Evolutionary conservation across 352 stramenopile species (phyloP), one percentile per base, ranked within the genome.

Genomic region (Phytophthora ohioensis): DNA sequence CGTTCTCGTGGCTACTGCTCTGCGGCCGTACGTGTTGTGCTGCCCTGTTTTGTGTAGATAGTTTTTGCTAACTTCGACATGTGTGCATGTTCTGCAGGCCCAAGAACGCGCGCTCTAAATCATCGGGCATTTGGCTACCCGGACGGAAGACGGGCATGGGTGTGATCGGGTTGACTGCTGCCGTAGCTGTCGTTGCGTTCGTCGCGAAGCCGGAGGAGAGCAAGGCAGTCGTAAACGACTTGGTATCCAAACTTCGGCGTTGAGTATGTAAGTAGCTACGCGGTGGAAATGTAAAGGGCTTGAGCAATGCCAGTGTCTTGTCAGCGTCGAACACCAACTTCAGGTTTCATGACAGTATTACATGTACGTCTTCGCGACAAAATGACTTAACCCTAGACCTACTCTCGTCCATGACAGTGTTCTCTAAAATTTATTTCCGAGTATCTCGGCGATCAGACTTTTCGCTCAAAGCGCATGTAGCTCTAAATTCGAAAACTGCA

Each of bases 51-150:
- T 71, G 3, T 32, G 21, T 53, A 32, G n/a, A 12, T 38, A 12
- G n/a, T 43, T 9, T 15, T 17, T 43, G 36, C 36, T 59, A 11
- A 54, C 12, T 3, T 42, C 3, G 60, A 48, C 49, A n/a, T 59
- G 10, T 17, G 7, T 64, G 38, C 61, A 41, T 45, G 7, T 32
- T 56, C 7, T 66, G 57, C 47, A 88, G 79, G 11, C 81, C 81
- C 9, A 80, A 79, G 54, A 89, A 89, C 17, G 81, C 77, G 31
- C 79, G 75, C n/a, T 80, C 63, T n/a, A 85, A 76, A 42, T 76
- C 74, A 1, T 72, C 63, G 7, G 64, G 75, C 27, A 82, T 71
- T 41, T 80, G 64, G 54, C 6, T 77, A 27, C 65, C 60, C 0
- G 57, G 62, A 31, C 65, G 56, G 11, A 67, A 60, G 47, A 76